Conservation (phyloP, 306 rosid genomes). For the Calophaca sinica region DNA sequence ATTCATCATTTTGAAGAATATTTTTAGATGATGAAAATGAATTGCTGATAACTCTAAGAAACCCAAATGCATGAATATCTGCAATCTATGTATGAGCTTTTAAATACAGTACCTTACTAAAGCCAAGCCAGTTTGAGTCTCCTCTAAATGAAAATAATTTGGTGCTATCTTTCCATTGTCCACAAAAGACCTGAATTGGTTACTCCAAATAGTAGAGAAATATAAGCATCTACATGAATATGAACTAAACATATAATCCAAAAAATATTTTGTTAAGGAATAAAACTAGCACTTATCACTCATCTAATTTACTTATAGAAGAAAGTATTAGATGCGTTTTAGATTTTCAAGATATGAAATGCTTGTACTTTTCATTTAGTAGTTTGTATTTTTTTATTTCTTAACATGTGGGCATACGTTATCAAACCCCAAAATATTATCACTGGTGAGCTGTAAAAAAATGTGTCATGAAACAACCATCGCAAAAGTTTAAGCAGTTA, state of each 20-base stretch:
- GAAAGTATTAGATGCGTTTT: background rate
- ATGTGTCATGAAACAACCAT: background rate
- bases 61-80: slow-evolving; percentile 3
- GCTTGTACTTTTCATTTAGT: background rate
- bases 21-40: slow-evolving; percentile 17
- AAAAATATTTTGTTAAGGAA: slow-evolving; percentile 3
- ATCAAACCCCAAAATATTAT: slow-evolving; percentile 4
- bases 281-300: slow-evolving; percentile 1
- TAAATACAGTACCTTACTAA: slow-evolving; percentile 71
- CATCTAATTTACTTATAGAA: background rate
- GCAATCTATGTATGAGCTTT: background rate
- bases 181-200: slow-evolving; percentile 75
- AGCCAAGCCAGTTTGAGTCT: slow-evolving; percentile 98
- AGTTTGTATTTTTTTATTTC: background rate
- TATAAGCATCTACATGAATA: slow-evolving; percentile 33
- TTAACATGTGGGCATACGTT: slow-evolving; percentile 7
- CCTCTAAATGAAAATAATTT: slow-evolving; percentile 83
- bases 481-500: background rate
- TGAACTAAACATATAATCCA: slow-evolving; percentile 27
- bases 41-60: background rate
- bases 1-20: background rate
- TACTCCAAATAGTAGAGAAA: slow-evolving; percentile 35
- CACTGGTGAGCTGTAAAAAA: slow-evolving; percentile 11
- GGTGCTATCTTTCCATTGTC: slow-evolving; percentile 70
- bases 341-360: slow-evolving; percentile 24